Conservation (phyloP, 345 rosid genomes). For the Hibiscus trionum region DNA sequence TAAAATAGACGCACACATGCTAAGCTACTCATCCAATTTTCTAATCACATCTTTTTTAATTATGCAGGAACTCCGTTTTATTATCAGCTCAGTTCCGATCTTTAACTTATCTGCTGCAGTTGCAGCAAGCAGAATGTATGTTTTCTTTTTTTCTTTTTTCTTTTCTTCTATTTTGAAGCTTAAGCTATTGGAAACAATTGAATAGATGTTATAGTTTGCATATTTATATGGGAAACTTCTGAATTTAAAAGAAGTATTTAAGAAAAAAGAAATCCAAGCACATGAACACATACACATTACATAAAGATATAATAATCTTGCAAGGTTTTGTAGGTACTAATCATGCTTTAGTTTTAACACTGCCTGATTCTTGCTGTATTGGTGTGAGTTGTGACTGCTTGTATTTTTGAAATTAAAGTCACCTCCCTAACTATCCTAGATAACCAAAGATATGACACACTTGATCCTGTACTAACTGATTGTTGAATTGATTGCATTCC, state of each 20-base stretch:
- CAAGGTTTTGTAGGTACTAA: neutral
- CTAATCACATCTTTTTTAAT: slow-evolving; percentile 3
- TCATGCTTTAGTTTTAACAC: neutral
- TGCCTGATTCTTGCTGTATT: neutral
- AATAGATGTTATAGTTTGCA: neutral
- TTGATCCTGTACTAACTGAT: neutral
- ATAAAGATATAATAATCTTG: slow-evolving; percentile 1
- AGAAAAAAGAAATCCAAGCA: neutral
- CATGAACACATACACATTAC: neutral
- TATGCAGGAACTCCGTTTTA: slow-evolving; percentile 91
- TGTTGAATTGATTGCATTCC: neutral
- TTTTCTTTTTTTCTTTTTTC: neutral
- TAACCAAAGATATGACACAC: neutral
- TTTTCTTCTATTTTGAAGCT: neutral
- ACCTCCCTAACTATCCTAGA: neutral
- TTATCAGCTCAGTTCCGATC: slow-evolving; percentile 85
- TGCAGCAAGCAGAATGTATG: slow-evolving; percentile 86
- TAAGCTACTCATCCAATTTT: neutral
- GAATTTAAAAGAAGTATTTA: neutral
- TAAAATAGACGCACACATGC: neutral
- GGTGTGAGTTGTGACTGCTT: neutral
- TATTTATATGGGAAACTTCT: neutral
- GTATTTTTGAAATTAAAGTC: neutral
- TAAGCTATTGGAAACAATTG: neutral
- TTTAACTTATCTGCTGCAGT: slow-evolving; percentile 90